A percentile compares a stretch with the other conserved stretches of the same genome.
These are phyloP conservation scores for Sporothrix curviconia DNA, from an alignment of 2,329 filamentous ascomycete genomes.

Conservation along the genomic window DNA sequence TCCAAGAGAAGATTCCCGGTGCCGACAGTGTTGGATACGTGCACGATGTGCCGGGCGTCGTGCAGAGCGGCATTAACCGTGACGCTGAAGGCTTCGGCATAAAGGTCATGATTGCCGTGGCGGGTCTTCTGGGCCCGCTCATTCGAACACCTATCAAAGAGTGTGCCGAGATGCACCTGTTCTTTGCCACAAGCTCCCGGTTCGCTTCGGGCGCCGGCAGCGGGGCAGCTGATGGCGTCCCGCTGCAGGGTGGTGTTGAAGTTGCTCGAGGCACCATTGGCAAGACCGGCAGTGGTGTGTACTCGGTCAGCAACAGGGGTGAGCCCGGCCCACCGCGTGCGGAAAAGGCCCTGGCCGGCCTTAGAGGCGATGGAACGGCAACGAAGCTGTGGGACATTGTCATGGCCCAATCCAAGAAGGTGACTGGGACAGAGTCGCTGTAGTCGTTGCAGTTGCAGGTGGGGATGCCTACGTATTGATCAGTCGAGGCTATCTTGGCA, in stretches of 20 bases:
- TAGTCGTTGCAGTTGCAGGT: background rate
- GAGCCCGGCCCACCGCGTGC: constrained; percentile 20
- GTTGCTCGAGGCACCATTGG: constrained; percentile 28
- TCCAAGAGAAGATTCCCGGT: constrained; percentile 31
- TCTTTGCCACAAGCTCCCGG: constrained; percentile 30
- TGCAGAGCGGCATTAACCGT: constrained; percentile 24
- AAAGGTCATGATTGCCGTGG: constrained; percentile 8
- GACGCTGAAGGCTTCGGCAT: constrained; percentile 8
- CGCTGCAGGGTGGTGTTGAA: constrained; percentile 21
- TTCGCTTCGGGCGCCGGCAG: constrained; percentile 22
- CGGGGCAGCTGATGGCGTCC: constrained; percentile 18
- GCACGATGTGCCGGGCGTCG: constrained; percentile 34
- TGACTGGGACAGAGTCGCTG: constrained; percentile 17
- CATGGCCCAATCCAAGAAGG: constrained; percentile 21
- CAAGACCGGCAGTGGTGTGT: constrained; percentile 31
- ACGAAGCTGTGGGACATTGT: constrained; percentile 27
- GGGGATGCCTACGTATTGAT: too few species aligned
- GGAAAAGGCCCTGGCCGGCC: constrained; percentile 23
- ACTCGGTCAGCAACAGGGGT: constrained; percentile 30
- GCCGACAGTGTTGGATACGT: constrained; percentile 38
- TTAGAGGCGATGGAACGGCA: constrained; percentile 28
- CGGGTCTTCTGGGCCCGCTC: constrained; percentile 8
- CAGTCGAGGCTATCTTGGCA: too few species aligned
- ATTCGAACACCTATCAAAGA: constrained; percentile 23
- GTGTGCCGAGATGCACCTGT: constrained; percentile 33